A percentile compares a stretch with the other conserved stretches of the same genome.
Evolutionary conservation across 371 early-diverging fungal genomes (phyloP).

Genomic region (Batkoa obscura): DNA sequence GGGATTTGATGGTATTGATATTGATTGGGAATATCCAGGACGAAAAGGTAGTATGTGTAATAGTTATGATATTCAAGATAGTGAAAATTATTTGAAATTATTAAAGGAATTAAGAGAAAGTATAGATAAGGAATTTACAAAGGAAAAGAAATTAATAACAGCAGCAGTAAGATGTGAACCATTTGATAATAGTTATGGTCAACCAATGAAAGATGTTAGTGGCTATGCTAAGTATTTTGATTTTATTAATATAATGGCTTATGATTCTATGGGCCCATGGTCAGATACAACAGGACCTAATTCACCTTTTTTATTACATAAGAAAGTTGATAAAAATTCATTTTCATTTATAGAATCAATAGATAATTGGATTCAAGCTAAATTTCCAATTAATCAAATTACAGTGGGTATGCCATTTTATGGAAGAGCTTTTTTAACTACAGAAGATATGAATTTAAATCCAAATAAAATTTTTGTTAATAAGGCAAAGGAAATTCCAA

Average conservation of each 20-base stretch:
- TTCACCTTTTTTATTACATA: constrained; percentile 24
- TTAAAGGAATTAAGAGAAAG: constrained; percentile 37
- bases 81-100: constrained; percentile 30
- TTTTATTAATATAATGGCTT: constrained; percentile 39
- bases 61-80: constrained; percentile 23
- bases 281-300: constrained; percentile 32
- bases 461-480: constrained; percentile 10
- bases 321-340: constrained; percentile 16
- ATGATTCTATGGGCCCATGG: constrained; percentile 34
- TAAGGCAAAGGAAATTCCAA: constrained; percentile 11
- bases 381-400: constrained; percentile 31
- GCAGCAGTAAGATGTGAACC: constrained; percentile 48
- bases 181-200: constrained; percentile 22
- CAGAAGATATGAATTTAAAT: constrained; percentile 22
- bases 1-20: constrained; percentile 24
- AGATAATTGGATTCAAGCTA: constrained; percentile 27
- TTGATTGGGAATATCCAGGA: constrained; percentile 68
- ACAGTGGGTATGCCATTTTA: constrained; percentile 44
- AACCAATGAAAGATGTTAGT: constrained; percentile 27
- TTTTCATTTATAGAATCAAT: constrained; percentile 14
- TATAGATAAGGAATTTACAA: constrained; percentile 31
- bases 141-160: constrained; percentile 19
- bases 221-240: constrained; percentile 39
- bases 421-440: constrained; percentile 34
- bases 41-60: constrained; percentile 48